Evolutionary conservation across 2,329 filamentous ascomycete species (phyloP).

Genomic region (Pseudogymnoascus sp.): DNA sequence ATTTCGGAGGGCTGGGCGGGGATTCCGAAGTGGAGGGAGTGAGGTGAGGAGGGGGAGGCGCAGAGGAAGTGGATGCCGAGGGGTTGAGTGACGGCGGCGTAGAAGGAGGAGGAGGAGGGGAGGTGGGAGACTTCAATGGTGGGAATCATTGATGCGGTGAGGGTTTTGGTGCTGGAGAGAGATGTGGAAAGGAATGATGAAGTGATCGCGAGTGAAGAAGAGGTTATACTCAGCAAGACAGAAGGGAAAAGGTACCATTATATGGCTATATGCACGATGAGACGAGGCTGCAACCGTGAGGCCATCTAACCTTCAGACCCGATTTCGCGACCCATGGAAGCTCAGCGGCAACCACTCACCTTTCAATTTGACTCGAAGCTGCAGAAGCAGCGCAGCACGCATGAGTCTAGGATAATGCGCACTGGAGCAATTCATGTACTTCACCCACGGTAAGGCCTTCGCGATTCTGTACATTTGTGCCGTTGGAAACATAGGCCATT

Average conservation of each 20-base stretch:
- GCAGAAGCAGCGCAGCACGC: conserved; percentile 1
- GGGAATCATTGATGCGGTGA: conserved; percentile 30
- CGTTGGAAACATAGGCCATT: background rate
- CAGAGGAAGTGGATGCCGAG: conserved; percentile 65
- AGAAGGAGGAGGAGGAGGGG: conserved; percentile 74
- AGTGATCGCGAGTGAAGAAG: background rate
- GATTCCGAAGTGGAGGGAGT: conserved; percentile 34
- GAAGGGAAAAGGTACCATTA: conserved; percentile 9
- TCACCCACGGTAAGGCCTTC: background rate
- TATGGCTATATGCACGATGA: conserved; percentile 4
- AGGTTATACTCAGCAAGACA: background rate
- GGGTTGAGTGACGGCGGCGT: conserved; percentile 68
- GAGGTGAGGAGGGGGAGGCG: conserved; percentile 20
- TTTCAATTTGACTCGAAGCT: background rate
- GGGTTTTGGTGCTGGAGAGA: conserved; percentile 10
- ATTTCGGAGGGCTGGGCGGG: conserved; percentile 27
- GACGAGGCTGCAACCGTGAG: background rate
- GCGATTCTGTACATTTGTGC: background rate
- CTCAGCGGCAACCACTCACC: background rate
- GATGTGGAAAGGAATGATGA: conserved; percentile 20
- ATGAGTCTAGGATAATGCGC: background rate
- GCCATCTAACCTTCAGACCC: background rate
- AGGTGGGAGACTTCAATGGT: conserved; percentile 65
- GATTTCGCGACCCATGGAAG: background rate
- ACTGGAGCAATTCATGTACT: background rate